Evolutionary conservation across 441 rosid genomes (phyloP), one percentile per base, ranked within the genome.

Genomic region (Erodium chrysanthum): DNA sequence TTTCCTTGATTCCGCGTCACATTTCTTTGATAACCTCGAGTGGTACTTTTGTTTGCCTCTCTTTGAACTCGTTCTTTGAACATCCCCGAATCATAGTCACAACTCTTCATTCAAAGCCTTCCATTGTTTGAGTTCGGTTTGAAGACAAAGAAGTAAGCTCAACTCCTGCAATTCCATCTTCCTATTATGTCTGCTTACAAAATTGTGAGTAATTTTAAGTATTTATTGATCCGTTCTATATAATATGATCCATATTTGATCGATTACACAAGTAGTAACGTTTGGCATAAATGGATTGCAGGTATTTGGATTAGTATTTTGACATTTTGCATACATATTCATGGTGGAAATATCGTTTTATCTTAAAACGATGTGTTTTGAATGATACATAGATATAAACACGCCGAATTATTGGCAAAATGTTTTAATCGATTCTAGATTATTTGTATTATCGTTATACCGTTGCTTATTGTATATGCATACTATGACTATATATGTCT

Each of bases 111-210:
- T 52, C n/a, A 22, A 15, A 52, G 59, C 59, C 59, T 52, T 52
- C 22, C 10, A 17, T 52, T 17, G 59, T 52, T 52, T 17, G 59
- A 0, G 59, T 17, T 20, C 17, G 15, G 0, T 22, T 52, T 52
- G 59, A 52, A 52, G 59, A 52, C n/a, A 52, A 52, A 52, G 22
- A 52, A 52, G 59, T 52, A 52, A 52, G 59, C 17, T 52, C 59
- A 7, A 37, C 7, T 37, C 7, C 42, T 6, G 9, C 10, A 9
- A 37, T 0, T 37, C 42, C 42, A 37, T 37, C 42, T 37, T 37
- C 42, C 10, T 37, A 37, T 33, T 33, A 33, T 33, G 37, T 33
- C 37, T 33, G 7, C 37, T 33, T 33, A 33, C 7, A 2, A 33
- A 33, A 29, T 5, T 29, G 35, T 33, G 37, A 33, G 7, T n/a